Percentiles rank a stretch among this genome's conserved stretches.
phyloP scores from a whole-genome alignment of 2,329 filamentous ascomycete genomes.

The Akanthomyces muscarius region DNA sequence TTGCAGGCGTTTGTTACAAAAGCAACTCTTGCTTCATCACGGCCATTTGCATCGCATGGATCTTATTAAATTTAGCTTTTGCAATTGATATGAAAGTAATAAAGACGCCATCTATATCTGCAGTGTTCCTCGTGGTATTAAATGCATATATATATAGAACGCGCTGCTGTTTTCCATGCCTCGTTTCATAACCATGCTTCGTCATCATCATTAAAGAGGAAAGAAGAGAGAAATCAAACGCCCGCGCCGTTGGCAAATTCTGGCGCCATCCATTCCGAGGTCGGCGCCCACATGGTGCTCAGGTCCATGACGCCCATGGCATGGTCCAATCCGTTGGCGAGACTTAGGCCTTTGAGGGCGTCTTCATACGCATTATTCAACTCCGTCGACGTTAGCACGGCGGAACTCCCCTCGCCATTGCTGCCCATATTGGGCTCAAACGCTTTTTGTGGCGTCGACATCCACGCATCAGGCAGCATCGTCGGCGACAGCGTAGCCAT shows the following conservation, averaged over 20 bases:
- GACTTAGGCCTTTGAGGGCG: slow-evolving; percentile 43
- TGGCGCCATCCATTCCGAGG: slow-evolving; percentile 30
- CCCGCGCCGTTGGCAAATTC: slow-evolving; percentile 32
- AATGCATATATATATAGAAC: background rate
- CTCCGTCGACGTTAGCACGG: slow-evolving; percentile 24
- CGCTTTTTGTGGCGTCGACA: slow-evolving; percentile 6
- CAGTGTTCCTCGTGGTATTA: background rate
- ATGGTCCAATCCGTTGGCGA: slow-evolving; percentile 41
- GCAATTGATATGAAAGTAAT: background rate
- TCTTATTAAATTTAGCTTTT: background rate
- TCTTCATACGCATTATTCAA: slow-evolving; percentile 50
- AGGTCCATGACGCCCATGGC: slow-evolving; percentile 39
- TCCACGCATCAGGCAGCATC: slow-evolving; percentile 18
- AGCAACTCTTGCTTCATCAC: background rate
- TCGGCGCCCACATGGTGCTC: slow-evolving; percentile 32
- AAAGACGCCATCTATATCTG: background rate
- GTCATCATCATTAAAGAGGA: background rate
- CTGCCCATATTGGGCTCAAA: slow-evolving; percentile 20
- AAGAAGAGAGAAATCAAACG: slow-evolving; percentile 22
- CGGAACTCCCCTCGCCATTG: background rate
- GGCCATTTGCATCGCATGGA: background rate
- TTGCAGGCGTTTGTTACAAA: background rate
- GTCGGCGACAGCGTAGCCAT: slow-evolving; percentile 19
- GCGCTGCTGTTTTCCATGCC: background rate
- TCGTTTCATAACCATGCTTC: background rate